phyloP scores from a whole-genome alignment of 2,329 filamentous ascomycete species.

The Clarireedia hainanense region DNA sequence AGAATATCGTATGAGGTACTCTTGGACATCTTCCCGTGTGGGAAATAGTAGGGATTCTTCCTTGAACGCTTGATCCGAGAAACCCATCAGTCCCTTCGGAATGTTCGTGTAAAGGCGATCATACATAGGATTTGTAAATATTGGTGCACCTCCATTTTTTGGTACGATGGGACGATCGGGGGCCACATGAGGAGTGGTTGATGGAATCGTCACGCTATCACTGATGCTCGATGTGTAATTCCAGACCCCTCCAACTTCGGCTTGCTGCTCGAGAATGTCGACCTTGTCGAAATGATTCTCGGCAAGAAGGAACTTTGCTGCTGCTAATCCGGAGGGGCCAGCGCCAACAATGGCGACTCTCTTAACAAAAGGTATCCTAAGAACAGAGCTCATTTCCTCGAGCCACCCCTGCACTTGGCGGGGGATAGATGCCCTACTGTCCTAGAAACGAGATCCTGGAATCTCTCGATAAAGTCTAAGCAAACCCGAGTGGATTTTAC shows the following conservation, averaged over 20 bases:
- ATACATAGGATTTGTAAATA: slow-evolving; percentile 81
- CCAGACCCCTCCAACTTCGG: slow-evolving; percentile 76
- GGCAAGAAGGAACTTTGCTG: slow-evolving; percentile 72
- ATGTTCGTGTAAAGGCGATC: slow-evolving; percentile 81
- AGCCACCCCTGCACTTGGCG: not conserved
- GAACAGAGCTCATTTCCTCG: slow-evolving; percentile 20
- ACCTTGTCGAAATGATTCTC: slow-evolving; percentile 64
- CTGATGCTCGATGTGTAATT: slow-evolving; percentile 53
- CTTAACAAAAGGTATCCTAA: slow-evolving; percentile 35
- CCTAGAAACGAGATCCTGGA: too few species aligned
- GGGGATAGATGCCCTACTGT: too few species aligned
- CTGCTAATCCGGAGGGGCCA: slow-evolving; percentile 69
- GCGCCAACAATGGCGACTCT: slow-evolving; percentile 74
- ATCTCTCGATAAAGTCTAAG: too few species aligned
- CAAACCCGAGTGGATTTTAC: too few species aligned
- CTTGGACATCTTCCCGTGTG: slow-evolving; percentile 57
- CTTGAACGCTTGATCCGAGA: slow-evolving; percentile 61
- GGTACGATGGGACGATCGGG: slow-evolving; percentile 55
- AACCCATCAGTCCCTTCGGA: slow-evolving; percentile 72
- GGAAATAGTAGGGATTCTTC: slow-evolving; percentile 65
- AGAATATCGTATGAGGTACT: slow-evolving; percentile 64
- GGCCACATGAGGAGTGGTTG: slow-evolving; percentile 55
- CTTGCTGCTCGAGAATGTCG: slow-evolving; percentile 74
- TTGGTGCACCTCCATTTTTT: slow-evolving; percentile 30
- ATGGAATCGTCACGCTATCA: slow-evolving; percentile 51